Evolutionary conservation across 2,329 filamentous ascomycete genomes (phyloP).

Genomic region (Furcasterigmium furcatum): DNA sequence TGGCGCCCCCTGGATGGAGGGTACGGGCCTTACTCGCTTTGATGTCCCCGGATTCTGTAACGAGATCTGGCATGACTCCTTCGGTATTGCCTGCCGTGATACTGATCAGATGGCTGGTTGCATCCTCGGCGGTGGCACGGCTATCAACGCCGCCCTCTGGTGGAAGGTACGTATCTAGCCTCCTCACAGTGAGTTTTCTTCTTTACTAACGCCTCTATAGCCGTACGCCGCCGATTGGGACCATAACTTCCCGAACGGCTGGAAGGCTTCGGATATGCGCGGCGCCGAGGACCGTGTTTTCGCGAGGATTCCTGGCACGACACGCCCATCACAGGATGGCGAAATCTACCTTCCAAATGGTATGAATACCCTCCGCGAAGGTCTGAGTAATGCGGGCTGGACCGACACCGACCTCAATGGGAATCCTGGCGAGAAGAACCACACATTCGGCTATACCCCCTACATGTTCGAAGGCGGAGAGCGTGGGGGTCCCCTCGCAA

Average conservation of each 20-base stretch:
- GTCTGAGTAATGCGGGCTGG: constrained; percentile 61
- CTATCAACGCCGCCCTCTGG: constrained; percentile 67
- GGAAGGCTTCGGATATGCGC: constrained; percentile 63
- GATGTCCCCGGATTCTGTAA: constrained; percentile 71
- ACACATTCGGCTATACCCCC: constrained; percentile 58
- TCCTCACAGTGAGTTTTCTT: no score
- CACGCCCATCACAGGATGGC: constrained; percentile 62
- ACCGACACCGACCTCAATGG: constrained; percentile 57
- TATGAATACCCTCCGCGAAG: constrained; percentile 58
- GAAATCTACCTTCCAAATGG: constrained; percentile 64
- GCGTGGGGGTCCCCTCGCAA: constrained; percentile 66
- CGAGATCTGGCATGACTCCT: constrained; percentile 63
- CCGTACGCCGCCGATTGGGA: constrained; percentile 66
- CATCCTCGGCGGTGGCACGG: constrained; percentile 64
- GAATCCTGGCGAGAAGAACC: constrained; percentile 60
- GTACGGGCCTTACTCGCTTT: constrained; percentile 63
- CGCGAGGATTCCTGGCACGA: constrained; percentile 65
- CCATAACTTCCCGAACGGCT: constrained; percentile 68
- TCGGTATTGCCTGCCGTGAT: constrained; percentile 64
- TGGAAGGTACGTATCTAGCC: constrained; percentile 50
- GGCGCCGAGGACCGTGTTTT: constrained; percentile 61
- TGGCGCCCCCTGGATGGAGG: constrained; percentile 58
- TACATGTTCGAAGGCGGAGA: constrained; percentile 68
- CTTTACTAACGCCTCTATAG: constrained; percentile 17
- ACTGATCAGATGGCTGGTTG: constrained; percentile 73